Conservation (phyloP, 148 eudicot species). For the Agrostemma githago region DNA sequence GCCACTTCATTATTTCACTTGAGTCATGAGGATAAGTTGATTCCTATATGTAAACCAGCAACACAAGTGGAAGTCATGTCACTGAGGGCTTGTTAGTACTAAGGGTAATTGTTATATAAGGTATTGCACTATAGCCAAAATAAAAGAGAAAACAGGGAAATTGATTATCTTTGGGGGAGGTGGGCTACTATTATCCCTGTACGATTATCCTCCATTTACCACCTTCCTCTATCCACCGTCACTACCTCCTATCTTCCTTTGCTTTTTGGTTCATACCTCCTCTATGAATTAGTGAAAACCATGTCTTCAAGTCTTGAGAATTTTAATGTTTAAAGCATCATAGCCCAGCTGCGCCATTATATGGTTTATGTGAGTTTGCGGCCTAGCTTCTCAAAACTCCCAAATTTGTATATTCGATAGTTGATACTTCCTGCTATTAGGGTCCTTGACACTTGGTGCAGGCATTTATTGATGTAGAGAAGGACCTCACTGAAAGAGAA, state of each 20-base stretch:
- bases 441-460: slow-evolving; percentile 40
- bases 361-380: background rate
- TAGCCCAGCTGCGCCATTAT: background rate
- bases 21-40: background rate
- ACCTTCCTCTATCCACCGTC: background rate
- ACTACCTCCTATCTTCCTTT: background rate
- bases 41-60: background rate
- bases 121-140: background rate
- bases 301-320: background rate
- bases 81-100: background rate
- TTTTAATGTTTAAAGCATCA: background rate
- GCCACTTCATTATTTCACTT: background rate
- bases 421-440: slow-evolving; percentile 26
- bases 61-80: background rate
- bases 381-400: background rate
- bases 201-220: background rate
- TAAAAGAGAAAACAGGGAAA: background rate
- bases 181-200: background rate
- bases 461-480: slow-evolving; percentile 95
- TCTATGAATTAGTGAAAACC: background rate
- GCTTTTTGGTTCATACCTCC: background rate
- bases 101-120: background rate
- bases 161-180: background rate
- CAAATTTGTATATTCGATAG: background rate
- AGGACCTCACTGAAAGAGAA: slow-evolving; percentile 87